Base-by-base conservation (phyloP, 2,329 filamentous ascomycete genomes). In the Penicillium capsulatum region DNA sequence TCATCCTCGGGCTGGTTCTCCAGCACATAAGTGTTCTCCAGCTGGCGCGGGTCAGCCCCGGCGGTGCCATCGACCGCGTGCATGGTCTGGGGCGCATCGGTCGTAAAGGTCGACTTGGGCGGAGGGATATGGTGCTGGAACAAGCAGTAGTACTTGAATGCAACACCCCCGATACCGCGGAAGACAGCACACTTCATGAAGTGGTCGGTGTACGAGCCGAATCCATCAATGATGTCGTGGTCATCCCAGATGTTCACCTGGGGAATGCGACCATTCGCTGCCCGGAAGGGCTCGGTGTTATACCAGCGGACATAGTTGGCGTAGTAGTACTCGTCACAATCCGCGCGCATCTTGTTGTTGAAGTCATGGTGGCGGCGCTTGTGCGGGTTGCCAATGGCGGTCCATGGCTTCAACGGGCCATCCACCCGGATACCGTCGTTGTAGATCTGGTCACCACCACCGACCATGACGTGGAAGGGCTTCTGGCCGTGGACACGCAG, bases 361-460 rank as follows among this genome's bases (percentile, higher is more conserved):
- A 75, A 96, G 61, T 74, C 64, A 48, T 73, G 80, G 3, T 74
- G 65, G 43, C 75, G 71, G 53, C 79, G 70, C 64, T 80, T 81
- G 51, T 74, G 70, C 1, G 79, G 79, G 50, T 80, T 82, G 17
- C 53, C 51, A 49, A 83, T 82, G 32, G 71, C 67, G 0, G 79
- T 81, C 80, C 80, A 83, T 4, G 67, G 57, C 54, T 79, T 80
- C 47, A 97, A 68, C 1, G 91, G 91, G 0, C 90, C 91, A 36
- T 82, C 73, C 1, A 95, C 87, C 47, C 91, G 79, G 50, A 97
- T 87, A 16, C 86, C 86, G 40, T 83, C 80, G 50, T 83, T 82
- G 65, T 83, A 83, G 51, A 83, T 81, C 66, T 96, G 91, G 59
- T 97, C 91, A 43, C 91, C 91, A 41, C 91, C 91, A 36, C 91